Conservation (phyloP, 306 rosid species). For the Glycine tomentella region DNA sequence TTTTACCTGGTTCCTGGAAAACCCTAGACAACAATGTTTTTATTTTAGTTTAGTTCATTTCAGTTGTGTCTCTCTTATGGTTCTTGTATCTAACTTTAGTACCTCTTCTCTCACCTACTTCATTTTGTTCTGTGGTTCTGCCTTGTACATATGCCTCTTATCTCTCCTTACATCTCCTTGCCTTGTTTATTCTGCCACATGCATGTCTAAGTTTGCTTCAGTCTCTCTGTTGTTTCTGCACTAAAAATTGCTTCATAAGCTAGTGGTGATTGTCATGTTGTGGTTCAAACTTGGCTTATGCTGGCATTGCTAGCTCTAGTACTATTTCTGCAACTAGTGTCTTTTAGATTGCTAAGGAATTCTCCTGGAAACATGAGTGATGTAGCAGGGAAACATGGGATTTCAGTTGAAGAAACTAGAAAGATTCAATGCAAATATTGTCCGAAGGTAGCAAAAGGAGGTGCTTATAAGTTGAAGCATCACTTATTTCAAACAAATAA, state of each 20-base stretch:
- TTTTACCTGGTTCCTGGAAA: no score
- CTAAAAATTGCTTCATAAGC: neutral
- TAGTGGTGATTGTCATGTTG: neutral
- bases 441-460: neutral
- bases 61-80: no score
- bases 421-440: neutral
- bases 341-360: neutral
- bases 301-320: neutral
- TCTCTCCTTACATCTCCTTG: neutral
- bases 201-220: neutral
- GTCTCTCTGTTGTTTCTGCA: neutral
- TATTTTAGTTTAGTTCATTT: no score
- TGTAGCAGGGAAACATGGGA: neutral
- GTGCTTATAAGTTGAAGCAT: neutral
- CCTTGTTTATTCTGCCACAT: neutral
- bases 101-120: neutral
- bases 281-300: neutral
- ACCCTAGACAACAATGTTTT: no score
- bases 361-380: neutral
- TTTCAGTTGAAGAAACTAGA: neutral
- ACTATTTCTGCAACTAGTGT: no score
- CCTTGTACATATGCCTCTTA: neutral
- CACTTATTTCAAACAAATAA: neutral
- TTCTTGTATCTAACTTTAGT: no score
- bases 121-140: neutral